Evolutionary conservation across 306 rosid species (phyloP).

Genomic region (Clitoria ternatea): DNA sequence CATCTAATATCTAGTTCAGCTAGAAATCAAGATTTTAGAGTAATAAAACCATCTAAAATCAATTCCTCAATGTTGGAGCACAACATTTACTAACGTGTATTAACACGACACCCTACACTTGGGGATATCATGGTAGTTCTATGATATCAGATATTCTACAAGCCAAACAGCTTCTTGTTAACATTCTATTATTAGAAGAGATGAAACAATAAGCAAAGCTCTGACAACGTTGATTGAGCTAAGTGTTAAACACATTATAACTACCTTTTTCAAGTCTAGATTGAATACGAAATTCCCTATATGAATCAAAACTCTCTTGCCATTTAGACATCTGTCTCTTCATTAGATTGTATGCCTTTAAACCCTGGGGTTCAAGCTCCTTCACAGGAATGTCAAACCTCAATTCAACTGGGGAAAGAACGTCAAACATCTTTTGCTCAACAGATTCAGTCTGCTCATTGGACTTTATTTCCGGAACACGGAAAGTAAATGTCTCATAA

Average conservation of each 20-base stretch:
- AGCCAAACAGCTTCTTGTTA: not conserved
- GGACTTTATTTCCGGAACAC: constrained; percentile 25
- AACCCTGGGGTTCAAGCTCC: constrained; percentile 34
- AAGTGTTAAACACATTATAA: not conserved
- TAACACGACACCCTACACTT: too few species aligned
- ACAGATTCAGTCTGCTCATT: constrained; percentile 30
- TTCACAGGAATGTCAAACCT: constrained; percentile 38
- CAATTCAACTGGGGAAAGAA: constrained; percentile 54
- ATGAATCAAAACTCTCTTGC: constrained; percentile 39
- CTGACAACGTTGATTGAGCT: not conserved
- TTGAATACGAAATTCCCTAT: constrained; percentile 30
- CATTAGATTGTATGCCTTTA: constrained; percentile 42
- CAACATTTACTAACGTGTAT: too few species aligned
- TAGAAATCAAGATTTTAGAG: too few species aligned
- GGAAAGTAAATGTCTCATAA: constrained; percentile 46
- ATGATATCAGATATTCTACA: too few species aligned
- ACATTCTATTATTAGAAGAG: not conserved
- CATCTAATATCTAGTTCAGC: too few species aligned
- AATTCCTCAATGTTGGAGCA: too few species aligned
- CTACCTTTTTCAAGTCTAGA: constrained; percentile 23
- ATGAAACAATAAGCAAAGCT: not conserved
- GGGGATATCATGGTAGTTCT: too few species aligned
- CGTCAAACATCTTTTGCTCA: constrained; percentile 47
- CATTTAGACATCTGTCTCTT: constrained; percentile 58
- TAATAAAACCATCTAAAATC: too few species aligned